Conservation (phyloP, 108 stramenopile species). For the Nannochloropsis salina region DNA sequence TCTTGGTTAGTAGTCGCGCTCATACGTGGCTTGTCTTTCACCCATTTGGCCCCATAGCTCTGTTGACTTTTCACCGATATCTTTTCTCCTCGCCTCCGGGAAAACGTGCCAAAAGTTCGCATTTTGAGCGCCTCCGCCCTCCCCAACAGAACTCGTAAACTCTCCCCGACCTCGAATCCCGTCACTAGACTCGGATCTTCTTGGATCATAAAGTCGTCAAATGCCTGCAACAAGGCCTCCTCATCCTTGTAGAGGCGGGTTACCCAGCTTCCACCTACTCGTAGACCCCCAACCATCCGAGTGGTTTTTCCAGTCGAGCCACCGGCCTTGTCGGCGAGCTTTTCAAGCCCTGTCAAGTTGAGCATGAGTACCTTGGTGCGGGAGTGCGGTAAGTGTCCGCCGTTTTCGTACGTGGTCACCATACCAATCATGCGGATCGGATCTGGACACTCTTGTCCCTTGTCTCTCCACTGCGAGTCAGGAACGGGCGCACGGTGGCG, state of each 20-base stretch:
- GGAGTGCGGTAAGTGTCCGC: not conserved
- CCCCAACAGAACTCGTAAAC: not conserved
- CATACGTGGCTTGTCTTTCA: constrained; percentile 18
- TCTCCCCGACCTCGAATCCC: constrained; percentile 4
- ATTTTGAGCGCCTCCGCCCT: not conserved
- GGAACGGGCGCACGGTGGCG: not conserved
- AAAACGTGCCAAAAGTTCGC: not conserved
- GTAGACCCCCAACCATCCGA: not conserved
- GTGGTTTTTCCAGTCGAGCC: not conserved
- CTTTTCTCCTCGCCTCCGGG: not conserved
- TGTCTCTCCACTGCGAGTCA: not conserved
- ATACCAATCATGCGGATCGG: not conserved
- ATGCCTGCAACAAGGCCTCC: not conserved
- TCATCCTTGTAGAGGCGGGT: not conserved
- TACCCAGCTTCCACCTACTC: not conserved
- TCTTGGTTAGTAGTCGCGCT: constrained; percentile 20
- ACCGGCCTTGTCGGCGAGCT: not conserved
- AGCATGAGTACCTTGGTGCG: not conserved
- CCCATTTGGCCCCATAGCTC: constrained; percentile 16
- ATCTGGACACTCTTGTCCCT: not conserved
- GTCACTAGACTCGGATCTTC: constrained; percentile 13
- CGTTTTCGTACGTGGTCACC: not conserved
- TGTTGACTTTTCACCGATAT: not conserved
- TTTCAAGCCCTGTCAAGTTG: not conserved
- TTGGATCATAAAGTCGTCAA: not conserved